Conservation (phyloP, 108 stramenopile species). For the Skeletonema costatum region DNA sequence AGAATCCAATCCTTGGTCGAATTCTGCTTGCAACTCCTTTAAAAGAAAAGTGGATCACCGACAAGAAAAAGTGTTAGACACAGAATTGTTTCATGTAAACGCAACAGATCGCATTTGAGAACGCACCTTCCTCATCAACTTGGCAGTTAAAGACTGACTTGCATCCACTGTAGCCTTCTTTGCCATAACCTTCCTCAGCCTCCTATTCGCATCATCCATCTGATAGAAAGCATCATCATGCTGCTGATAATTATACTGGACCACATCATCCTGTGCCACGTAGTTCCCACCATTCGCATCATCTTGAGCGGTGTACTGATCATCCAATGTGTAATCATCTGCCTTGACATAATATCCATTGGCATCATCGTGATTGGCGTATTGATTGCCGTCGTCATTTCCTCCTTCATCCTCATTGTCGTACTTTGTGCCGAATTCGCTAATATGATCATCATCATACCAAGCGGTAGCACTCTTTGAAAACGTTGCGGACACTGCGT, state of each 20-base stretch:
- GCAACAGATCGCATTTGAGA: background rate
- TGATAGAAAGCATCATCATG: conserved; percentile 47
- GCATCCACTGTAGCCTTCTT: conserved; percentile 20
- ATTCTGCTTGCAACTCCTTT: background rate
- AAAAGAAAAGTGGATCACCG: background rate
- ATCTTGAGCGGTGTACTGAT: background rate
- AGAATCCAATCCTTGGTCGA: background rate
- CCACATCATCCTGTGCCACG: conserved; percentile 40
- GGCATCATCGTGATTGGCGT: conserved; percentile 54
- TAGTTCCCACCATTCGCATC: conserved; percentile 18
- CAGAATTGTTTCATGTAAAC: background rate
- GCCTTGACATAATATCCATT: conserved; percentile 23
- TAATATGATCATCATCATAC: conserved; percentile 89
- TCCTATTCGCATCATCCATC: conserved; percentile 56
- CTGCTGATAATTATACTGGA: conserved; percentile 37
- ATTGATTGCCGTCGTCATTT: conserved; percentile 4
- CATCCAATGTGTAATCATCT: conserved; percentile 28
- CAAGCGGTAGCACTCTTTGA: conserved; percentile 68
- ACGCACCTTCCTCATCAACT: conserved; percentile 29
- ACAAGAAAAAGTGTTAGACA: background rate
- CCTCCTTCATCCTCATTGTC: conserved; percentile 29
- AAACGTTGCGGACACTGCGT: conserved; percentile 69
- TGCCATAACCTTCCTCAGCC: conserved; percentile 13
- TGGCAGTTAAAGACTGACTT: conserved; percentile 42
- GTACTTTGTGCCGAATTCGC: conserved; percentile 50